Evolutionary conservation across 192 early-diverging fungal genomes (phyloP).

Genomic region (Geranomyces variabilis): DNA sequence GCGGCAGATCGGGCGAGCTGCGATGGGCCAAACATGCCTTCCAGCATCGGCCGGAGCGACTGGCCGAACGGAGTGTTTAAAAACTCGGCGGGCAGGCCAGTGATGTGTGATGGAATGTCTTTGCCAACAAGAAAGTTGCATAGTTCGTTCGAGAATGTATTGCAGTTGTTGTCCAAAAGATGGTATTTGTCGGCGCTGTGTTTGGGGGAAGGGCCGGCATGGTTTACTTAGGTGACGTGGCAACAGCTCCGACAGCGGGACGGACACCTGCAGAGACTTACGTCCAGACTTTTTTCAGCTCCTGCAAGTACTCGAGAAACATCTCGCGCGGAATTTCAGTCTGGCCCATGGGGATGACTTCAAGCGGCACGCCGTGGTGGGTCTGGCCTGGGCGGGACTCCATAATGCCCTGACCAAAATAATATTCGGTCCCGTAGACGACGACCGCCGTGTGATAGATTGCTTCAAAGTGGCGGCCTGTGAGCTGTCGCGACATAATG

Average conservation of each 20-base stretch:
- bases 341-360: slow-evolving; percentile 75
- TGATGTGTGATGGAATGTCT: slow-evolving; percentile 76
- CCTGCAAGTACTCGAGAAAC: slow-evolving; percentile 69
- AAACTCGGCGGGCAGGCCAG: slow-evolving; percentile 65
- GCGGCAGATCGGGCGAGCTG: slow-evolving; percentile 36
- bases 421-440: slow-evolving; percentile 75
- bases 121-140: slow-evolving; percentile 80
- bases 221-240: no score
- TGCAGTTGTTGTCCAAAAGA: slow-evolving; percentile 89
- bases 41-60: slow-evolving; percentile 41
- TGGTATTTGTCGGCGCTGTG: slow-evolving; percentile 74
- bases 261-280: no score
- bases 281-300: slow-evolving; percentile 52
- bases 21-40: slow-evolving; percentile 48
- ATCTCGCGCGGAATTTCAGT: slow-evolving; percentile 75
- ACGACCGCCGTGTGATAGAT: slow-evolving; percentile 52
- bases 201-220: not conserved
- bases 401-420: slow-evolving; percentile 78
- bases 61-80: slow-evolving; percentile 48
- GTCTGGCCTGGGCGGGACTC: slow-evolving; percentile 51
- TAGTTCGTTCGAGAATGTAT: slow-evolving; percentile 73
- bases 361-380: slow-evolving; percentile 67
- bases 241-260: not conserved
- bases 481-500: slow-evolving; percentile 62
- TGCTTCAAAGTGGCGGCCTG: slow-evolving; percentile 72